phyloP scores from a whole-genome alignment of 2,329 filamentous ascomycete genomes.

The Aaosphaeria pasadenensis region DNA sequence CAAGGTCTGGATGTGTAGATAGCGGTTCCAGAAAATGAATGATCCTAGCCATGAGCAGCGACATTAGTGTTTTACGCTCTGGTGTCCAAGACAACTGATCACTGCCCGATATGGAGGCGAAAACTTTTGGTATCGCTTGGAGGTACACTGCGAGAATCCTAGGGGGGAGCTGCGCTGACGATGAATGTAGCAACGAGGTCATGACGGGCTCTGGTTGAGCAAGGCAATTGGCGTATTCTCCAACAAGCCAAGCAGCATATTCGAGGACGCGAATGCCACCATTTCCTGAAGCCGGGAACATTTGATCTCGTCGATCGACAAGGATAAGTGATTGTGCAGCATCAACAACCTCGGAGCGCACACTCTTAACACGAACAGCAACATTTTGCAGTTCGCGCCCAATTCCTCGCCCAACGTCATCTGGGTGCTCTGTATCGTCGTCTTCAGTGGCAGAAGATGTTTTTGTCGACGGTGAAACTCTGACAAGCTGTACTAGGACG shows the following conservation, averaged over 20 bases:
- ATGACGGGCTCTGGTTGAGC: constrained; percentile 69
- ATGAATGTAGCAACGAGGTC: constrained; percentile 69
- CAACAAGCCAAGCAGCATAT: constrained; percentile 79
- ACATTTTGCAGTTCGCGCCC: constrained; percentile 86
- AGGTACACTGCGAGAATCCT: constrained; percentile 74
- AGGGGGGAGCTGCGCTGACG: constrained; percentile 55
- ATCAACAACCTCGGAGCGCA: constrained; percentile 75
- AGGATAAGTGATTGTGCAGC: constrained; percentile 76
- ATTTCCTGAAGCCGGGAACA: constrained; percentile 52
- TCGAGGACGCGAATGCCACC: constrained; percentile 64
- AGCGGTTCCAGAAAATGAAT: constrained; percentile 79
- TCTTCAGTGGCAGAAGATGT: constrained; percentile 17
- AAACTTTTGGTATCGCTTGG: constrained; percentile 83
- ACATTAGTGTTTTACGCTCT: constrained; percentile 69
- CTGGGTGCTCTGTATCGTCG: constrained; percentile 19
- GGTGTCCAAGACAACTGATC: constrained; percentile 66
- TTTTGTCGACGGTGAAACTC: constrained; percentile 57
- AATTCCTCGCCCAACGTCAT: constrained; percentile 64
- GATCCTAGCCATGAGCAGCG: constrained; percentile 76
- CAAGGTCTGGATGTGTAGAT: constrained; percentile 77
- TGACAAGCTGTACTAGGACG: constrained; percentile 79
- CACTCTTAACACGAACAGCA: constrained; percentile 83
- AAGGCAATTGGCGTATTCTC: constrained; percentile 79
- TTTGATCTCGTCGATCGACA: constrained; percentile 57
- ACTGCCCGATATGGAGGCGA: constrained; percentile 67